Percentiles rank a stretch among this genome's conserved stretches.
Conservation (phyloP, 768 basidiomycete genomes). For the Podaxis sp. region DNA sequence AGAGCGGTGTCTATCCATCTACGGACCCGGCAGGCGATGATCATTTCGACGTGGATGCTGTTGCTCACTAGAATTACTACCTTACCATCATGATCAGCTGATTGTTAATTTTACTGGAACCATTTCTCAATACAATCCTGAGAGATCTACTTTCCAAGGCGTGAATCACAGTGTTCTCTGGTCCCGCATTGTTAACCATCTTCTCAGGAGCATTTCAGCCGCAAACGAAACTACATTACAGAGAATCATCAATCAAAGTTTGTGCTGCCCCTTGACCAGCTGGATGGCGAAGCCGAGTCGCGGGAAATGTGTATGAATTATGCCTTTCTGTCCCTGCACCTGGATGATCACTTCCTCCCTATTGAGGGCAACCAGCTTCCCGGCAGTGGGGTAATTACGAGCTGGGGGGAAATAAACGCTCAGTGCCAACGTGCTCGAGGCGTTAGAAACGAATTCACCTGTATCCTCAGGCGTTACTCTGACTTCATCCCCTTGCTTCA, state of each 20-base stretch:
- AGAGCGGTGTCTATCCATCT: conserved; percentile 69
- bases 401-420: conserved; percentile 20
- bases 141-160: not conserved
- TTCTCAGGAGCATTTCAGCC: not conserved
- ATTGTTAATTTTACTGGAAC: not conserved
- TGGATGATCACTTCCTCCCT: conserved; percentile 47
- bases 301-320: conserved; percentile 51
- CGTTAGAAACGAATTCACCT: conserved; percentile 26
- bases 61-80: not conserved
- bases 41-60: not conserved
- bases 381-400: conserved; percentile 37
- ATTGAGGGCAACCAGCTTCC: conserved; percentile 47
- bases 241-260: conserved; percentile 12
- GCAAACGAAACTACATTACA: not conserved
- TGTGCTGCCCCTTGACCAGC: conserved; percentile 6
- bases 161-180: not conserved
- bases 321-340: conserved; percentile 33
- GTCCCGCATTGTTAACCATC: not conserved
- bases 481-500: conserved; percentile 34
- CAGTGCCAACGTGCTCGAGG: not conserved
- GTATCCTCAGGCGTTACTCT: conserved; percentile 43
- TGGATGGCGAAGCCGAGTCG: conserved; percentile 33
- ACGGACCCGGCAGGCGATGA: conserved; percentile 41
- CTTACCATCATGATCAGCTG: not conserved
- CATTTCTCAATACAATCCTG: not conserved